Conservation (phyloP, 371 early-diverging fungal genomes). For the Mucor irregularis region DNA sequence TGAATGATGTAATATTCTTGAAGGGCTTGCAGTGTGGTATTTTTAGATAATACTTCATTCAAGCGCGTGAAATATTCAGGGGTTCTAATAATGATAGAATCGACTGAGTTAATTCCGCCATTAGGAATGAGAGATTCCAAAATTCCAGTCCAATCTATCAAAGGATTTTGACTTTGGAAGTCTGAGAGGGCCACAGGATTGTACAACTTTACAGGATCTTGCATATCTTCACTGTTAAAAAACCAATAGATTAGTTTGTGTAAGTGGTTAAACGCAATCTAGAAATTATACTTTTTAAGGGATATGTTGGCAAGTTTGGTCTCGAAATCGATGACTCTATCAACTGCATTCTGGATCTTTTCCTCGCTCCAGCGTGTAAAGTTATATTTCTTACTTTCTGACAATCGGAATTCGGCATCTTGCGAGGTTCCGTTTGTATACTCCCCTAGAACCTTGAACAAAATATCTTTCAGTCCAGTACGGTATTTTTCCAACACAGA, state of each 20-base stretch:
- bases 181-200: conserved; percentile 45
- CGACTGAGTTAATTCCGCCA: neutral
- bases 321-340: conserved; percentile 51
- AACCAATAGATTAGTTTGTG: neutral
- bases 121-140: neutral
- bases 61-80: conserved; percentile 13
- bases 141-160: conserved; percentile 34
- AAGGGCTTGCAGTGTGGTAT: neutral
- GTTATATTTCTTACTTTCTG: conserved; percentile 9
- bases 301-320: conserved; percentile 39
- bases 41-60: neutral
- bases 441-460: conserved; percentile 17
- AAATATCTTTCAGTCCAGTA: conserved; percentile 26
- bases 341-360: conserved; percentile 28
- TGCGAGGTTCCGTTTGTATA: neutral
- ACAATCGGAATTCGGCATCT: neutral
- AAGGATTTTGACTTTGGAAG: conserved; percentile 30
- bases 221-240: conserved; percentile 36
- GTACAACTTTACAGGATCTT: conserved; percentile 52
- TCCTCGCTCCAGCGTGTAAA: conserved; percentile 9
- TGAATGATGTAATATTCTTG: conserved; percentile 20
- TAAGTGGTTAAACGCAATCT: neutral
- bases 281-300: conserved; percentile 26
- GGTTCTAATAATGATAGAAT: conserved; percentile 6
- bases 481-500: conserved; percentile 35